These are phyloP conservation scores for Auriscalpium microsporum DNA, from an alignment of 768 basidiomycete species.

Conservation along the genomic window DNA sequence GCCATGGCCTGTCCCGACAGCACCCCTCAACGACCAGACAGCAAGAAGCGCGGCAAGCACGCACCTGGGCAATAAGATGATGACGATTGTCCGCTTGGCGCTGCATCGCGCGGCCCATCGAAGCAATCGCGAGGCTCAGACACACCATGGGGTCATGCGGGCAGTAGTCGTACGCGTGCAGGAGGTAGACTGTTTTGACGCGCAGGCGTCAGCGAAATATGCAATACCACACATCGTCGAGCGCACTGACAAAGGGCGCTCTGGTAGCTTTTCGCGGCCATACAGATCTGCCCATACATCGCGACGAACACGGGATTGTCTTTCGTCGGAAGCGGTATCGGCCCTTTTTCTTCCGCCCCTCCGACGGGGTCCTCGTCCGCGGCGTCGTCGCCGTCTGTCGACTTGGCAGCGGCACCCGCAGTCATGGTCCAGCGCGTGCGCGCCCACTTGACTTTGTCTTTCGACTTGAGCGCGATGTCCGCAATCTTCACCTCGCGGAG, in stretches of 20 bases:
- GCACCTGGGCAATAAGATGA: conserved; percentile 72
- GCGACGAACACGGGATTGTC: conserved; percentile 62
- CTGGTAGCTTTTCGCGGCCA: conserved; percentile 83
- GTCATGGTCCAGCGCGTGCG: conserved; percentile 46
- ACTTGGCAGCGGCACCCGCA: conserved; percentile 25
- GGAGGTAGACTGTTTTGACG: conserved; percentile 59
- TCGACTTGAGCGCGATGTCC: conserved; percentile 57
- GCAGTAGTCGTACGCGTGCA: conserved; percentile 82
- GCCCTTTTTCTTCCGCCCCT: conserved; percentile 20
- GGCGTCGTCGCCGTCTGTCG: conserved; percentile 31
- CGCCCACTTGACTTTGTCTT: conserved; percentile 50
- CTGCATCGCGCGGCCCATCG: conserved; percentile 85
- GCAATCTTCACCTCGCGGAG: conserved; percentile 69
- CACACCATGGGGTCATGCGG: conserved; percentile 82
- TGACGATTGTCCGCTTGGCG: conserved; percentile 92
- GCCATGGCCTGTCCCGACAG: conserved; percentile 57
- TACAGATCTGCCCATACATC: conserved; percentile 76
- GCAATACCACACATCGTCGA: not conserved
- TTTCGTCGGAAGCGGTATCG: conserved; percentile 47
- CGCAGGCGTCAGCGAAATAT: not conserved
- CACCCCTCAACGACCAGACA: not conserved
- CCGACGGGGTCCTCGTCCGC: conserved; percentile 35
- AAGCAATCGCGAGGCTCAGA: conserved; percentile 74
- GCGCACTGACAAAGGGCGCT: conserved; percentile 73
- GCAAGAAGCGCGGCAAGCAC: not conserved